Conservation (phyloP, 2,329 filamentous ascomycete genomes). For the Dichotomopilus funicola region DNA sequence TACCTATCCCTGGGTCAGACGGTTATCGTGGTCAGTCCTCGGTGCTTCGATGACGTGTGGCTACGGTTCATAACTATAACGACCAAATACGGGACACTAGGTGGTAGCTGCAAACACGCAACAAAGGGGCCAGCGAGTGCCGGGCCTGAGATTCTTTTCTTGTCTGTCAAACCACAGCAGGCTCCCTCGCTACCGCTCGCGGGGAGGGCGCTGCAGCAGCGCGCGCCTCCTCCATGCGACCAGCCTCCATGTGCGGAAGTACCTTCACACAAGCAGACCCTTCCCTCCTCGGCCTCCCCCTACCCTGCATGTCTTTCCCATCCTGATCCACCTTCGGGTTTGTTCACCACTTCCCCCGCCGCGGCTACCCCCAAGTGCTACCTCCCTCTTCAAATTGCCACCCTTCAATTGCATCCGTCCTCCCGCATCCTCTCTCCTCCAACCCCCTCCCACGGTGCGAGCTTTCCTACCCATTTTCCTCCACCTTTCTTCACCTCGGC, state of each 20-base stretch:
- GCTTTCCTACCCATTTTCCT: constrained; percentile 23
- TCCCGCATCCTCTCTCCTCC: constrained; percentile 16
- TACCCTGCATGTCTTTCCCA: constrained; percentile 39
- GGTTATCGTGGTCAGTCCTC: constrained; percentile 20
- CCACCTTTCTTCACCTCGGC: constrained; percentile 12
- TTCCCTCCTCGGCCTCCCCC: constrained; percentile 30
- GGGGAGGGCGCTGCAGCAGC: constrained; percentile 22
- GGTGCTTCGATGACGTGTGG: constrained; percentile 33
- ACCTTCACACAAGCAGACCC: constrained; percentile 17
- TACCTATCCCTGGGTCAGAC: constrained; percentile 4
- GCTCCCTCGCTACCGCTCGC: constrained; percentile 19
- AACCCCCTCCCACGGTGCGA: constrained; percentile 13
- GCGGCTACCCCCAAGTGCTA: constrained; percentile 32
- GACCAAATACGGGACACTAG: constrained; percentile 8
- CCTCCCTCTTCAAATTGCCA: constrained; percentile 26
- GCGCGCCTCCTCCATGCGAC: constrained; percentile 24
- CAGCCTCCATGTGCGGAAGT: constrained; percentile 19
- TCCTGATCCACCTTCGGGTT: constrained; percentile 35
- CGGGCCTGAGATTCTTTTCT: constrained; percentile 6
- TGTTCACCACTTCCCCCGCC: constrained; percentile 32
- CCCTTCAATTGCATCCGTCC: constrained; percentile 23
- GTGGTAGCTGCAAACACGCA: constrained; percentile 10
- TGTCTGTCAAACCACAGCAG: constrained; percentile 14
- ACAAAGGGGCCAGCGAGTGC: constrained; percentile 2
- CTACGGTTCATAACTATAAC: constrained; percentile 28